Evolutionary conservation across 2,329 filamentous ascomycete genomes (phyloP), one percentile per base, ranked within the genome.

Genomic region (Ascomycota sp.): DNA sequence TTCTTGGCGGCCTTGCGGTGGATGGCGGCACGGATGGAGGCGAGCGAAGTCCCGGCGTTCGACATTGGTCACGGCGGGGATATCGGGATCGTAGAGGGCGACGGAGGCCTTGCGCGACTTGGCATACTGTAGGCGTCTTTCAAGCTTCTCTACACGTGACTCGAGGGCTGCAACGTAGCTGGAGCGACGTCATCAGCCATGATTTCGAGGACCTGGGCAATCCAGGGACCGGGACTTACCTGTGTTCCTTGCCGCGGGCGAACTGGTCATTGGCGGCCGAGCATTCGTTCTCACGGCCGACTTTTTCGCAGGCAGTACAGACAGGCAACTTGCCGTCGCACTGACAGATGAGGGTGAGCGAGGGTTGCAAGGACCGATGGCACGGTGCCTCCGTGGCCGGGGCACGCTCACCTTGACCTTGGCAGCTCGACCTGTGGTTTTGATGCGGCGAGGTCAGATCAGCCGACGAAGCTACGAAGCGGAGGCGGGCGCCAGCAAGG

Each of bases 201-300:
- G 15, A 17, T 15, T 11, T 8, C 2, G 10, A 20, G 7, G n/a
- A 2, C 12, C 7, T 2, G 26, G 26, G 13, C n/a, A n/a, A n/a
- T n/a, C n/a, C n/a, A n/a, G 15, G 3, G 13, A 10, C 8, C 8
- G 8, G 10, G 21, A 42, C 53, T 33, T 40, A 72, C 72, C 85
- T 95, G 44, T 86, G 66, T 48, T 95, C 89, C 52, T 95, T 95
- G 36, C 89, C 89, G 37, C 83, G 68, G 1, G 86, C 85, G 52
- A 94, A 95, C 49, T 94, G 83, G 46, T 95, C 86, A 44, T 91
- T 94, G 7, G 83, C 85, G 32, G 83, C 83, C 6, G 83, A 93
- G 50, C 89, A 98, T 47, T 91, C 83, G 35, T 65, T 74, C 32
- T 79, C 73, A 36, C 82, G 76, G 20, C 85, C 83, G 10, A 82